Evolutionary conservation across 2,329 filamentous ascomycete species (phyloP).

Genomic region (Thermomyces lanuginosus): DNA sequence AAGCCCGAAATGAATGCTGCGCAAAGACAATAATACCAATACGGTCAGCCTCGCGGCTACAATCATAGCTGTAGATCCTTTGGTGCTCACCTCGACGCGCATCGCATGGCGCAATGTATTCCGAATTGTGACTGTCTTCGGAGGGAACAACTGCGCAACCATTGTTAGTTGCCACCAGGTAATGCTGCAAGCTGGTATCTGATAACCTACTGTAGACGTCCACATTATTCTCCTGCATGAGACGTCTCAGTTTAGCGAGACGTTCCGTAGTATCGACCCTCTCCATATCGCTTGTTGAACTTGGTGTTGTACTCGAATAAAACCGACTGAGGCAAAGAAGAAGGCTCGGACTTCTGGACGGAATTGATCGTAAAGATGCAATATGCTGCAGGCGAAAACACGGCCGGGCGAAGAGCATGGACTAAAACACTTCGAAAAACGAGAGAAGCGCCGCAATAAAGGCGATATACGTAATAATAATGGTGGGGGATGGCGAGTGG

Average conservation of each 20-base stretch:
- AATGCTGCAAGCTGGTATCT: not conserved
- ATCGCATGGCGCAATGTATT: slow-evolving; percentile 96
- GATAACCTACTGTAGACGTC: slow-evolving; percentile 66
- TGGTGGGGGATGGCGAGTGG: slow-evolving; percentile 1
- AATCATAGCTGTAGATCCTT: slow-evolving; percentile 2
- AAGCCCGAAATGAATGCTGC: slow-evolving; percentile 79
- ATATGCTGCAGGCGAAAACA: slow-evolving; percentile 16
- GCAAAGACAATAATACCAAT: slow-evolving; percentile 7
- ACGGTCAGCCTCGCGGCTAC: slow-evolving; percentile 1
- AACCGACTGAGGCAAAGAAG: slow-evolving; percentile 10
- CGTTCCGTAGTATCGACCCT: slow-evolving; percentile 63
- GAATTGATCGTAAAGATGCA: slow-evolving; percentile 14
- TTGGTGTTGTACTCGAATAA: slow-evolving; percentile 22
- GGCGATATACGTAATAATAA: not conserved
- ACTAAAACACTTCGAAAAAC: slow-evolving; percentile 5
- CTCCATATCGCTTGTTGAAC: slow-evolving; percentile 46
- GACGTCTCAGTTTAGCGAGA: slow-evolving; percentile 56
- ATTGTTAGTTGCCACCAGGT: slow-evolving; percentile 9
- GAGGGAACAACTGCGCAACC: slow-evolving; percentile 63
- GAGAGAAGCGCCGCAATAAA: not conserved
- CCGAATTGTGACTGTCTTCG: slow-evolving; percentile 92
- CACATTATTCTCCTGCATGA: slow-evolving; percentile 76
- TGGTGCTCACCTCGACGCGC: slow-evolving; percentile 50
- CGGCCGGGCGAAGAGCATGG: slow-evolving; percentile 21
- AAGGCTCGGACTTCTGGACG: slow-evolving; percentile 8